A percentile compares a stretch with the other conserved stretches of the same genome.
These are phyloP conservation scores for Carex scoparia DNA, from an alignment of 176 grass and related monocot genomes.

Conservation along the genomic window DNA sequence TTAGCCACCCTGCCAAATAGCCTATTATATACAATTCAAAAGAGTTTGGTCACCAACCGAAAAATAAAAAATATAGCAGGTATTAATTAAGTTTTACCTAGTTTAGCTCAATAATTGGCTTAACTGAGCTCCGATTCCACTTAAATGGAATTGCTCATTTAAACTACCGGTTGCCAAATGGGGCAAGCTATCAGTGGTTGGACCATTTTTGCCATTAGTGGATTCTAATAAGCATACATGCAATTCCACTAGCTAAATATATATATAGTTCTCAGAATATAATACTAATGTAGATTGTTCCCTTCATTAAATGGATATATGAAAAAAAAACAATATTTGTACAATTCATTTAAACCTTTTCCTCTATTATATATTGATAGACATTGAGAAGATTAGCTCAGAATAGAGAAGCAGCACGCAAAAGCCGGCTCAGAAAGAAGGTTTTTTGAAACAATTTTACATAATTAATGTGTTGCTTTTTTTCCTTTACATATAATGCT, in stretches of 20 bases:
- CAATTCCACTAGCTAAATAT: not conserved
- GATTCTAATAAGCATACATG: not conserved
- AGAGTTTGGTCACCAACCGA: not conserved
- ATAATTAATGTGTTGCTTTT: not conserved
- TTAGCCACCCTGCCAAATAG: not conserved
- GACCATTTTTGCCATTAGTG: not conserved
- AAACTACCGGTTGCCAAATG: not conserved
- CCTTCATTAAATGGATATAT: not conserved
- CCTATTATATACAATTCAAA: not conserved
- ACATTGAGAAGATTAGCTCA: conserved; percentile 68
- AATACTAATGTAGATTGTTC: not conserved
- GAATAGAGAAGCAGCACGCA: conserved; percentile 87
- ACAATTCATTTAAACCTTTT: conserved; percentile 4
- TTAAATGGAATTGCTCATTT: not conserved
- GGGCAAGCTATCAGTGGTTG: not conserved
- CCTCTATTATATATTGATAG: conserved; percentile 25
- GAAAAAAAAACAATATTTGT: not conserved
- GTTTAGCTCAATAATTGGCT: not conserved
- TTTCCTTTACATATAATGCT: not conserved
- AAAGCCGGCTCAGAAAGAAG: conserved; percentile 88
- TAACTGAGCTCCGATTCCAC: not conserved
- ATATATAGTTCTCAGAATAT: not conserved
- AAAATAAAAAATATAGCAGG: not conserved
- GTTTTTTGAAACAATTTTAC: conserved; percentile 27
- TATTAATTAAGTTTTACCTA: not conserved